Percentiles rank a stretch among this genome's conserved stretches.
Conservation (phyloP, 257 asterid genomes). For the Ballota nigra region DNA sequence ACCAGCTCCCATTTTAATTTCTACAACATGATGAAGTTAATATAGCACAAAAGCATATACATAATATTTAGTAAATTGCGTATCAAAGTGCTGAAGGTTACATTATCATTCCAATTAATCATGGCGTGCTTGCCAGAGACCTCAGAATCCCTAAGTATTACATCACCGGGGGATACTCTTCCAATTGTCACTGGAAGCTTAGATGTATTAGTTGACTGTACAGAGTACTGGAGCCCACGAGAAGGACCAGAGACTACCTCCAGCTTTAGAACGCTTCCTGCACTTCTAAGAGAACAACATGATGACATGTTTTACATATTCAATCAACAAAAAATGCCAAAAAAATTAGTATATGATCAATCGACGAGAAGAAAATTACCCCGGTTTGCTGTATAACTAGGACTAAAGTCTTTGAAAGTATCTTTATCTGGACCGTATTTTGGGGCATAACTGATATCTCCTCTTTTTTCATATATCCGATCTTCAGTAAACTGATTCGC, state of each 20-base stretch:
- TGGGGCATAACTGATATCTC: slow-evolving; percentile 23
- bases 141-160: slow-evolving; percentile 79
- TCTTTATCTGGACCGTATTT: slow-evolving; percentile 31
- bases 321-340: slow-evolving; percentile 28
- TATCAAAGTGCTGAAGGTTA: slow-evolving; percentile 36
- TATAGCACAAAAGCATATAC: slow-evolving; percentile 29
- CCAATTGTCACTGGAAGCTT: slow-evolving; percentile 85
- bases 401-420: slow-evolving; percentile 28
- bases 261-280: slow-evolving; percentile 85
- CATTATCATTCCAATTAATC: slow-evolving; percentile 85
- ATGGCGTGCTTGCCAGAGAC: slow-evolving; percentile 96
- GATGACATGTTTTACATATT: slow-evolving; percentile 62
- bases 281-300: slow-evolving; percentile 81
- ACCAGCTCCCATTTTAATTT: slow-evolving; percentile 91
- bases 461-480: slow-evolving; percentile 28
- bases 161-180: slow-evolving; percentile 81
- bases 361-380: slow-evolving; percentile 55
- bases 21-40: slow-evolving; percentile 42
- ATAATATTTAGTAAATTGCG: slow-evolving; percentile 34
- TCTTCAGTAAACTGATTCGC: slow-evolving; percentile 37
- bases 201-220: slow-evolving; percentile 60
- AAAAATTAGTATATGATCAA: slow-evolving; percentile 18
- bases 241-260: slow-evolving; percentile 95
- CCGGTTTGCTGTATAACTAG: slow-evolving; percentile 44
- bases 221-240: slow-evolving; percentile 58